Evolutionary conservation across 2,329 filamentous ascomycete genomes (phyloP).

Genomic region (Beauveria pseudobassiana): DNA sequence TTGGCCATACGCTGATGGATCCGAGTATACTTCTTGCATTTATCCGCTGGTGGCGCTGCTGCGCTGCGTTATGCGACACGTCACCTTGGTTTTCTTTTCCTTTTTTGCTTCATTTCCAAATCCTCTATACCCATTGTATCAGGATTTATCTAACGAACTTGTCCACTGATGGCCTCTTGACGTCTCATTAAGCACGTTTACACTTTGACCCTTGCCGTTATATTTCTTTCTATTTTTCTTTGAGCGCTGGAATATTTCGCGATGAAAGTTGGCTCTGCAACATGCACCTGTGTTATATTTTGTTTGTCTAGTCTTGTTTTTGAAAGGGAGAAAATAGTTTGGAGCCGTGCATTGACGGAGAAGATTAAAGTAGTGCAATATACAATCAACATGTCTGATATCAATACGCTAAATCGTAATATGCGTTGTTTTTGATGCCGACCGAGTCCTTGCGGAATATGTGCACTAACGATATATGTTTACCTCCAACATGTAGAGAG

Average conservation of each 20-base stretch:
- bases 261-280: not conserved
- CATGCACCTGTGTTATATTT: not conserved
- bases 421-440: not conserved
- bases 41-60: not conserved
- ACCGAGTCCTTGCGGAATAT: not conserved
- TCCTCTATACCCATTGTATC: slow-evolving; percentile 10
- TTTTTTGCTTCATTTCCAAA: slow-evolving; percentile 8
- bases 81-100: not conserved
- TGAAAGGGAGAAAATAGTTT: not conserved
- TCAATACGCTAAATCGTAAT: not conserved
- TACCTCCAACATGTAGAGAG: too few relatives aligned
- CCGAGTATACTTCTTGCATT: slow-evolving; percentile 7
- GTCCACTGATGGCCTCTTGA: not conserved
- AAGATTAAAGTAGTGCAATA: not conserved
- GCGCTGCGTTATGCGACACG: not conserved
- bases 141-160: not conserved
- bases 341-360: not conserved
- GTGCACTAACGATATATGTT: too few relatives aligned
- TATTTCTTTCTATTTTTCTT: not conserved
- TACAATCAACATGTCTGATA: not conserved
- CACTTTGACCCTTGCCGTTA: not conserved
- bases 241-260: not conserved
- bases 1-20: not conserved
- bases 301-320: not conserved
- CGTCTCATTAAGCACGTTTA: not conserved